Percentiles rank a stretch among this genome's conserved stretches.
Evolutionary conservation across 805 yeast genomes (phyloP).

Genomic region (Metschnikowia lunata): DNA sequence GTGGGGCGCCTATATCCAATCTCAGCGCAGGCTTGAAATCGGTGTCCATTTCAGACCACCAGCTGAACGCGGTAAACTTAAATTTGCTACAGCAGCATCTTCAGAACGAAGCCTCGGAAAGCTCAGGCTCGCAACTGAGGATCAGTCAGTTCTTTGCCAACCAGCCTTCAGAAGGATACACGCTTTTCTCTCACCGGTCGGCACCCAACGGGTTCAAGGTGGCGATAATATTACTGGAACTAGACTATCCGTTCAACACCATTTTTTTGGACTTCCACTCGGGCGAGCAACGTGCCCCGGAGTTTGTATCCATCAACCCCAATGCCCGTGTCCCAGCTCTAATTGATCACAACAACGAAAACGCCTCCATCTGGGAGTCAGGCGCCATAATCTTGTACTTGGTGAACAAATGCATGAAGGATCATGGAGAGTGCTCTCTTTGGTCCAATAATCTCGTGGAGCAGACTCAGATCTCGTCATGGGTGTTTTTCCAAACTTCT

Average conservation of each 20-base stretch:
- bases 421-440: constrained; percentile 63
- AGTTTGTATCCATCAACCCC: constrained; percentile 89
- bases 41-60: constrained; percentile 40
- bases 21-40: constrained; percentile 44
- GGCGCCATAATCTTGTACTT: constrained; percentile 87
- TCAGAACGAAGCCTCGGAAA: constrained; percentile 35
- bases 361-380: constrained; percentile 87
- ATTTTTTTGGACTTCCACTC: constrained; percentile 79
- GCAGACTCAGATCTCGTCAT: constrained; percentile 77
- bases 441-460: constrained; percentile 78
- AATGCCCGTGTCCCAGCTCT: constrained; percentile 94
- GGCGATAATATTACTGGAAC: constrained; percentile 82
- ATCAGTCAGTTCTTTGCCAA: constrained; percentile 68
- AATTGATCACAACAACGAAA: constrained; percentile 79
- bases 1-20: constrained; percentile 34
- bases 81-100: constrained; percentile 43
- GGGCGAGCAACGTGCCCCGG: constrained; percentile 92
- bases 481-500: constrained; percentile 93
- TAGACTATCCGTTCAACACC: constrained; percentile 74
- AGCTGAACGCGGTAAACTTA: constrained; percentile 39
- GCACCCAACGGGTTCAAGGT: constrained; percentile 97
- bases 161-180: constrained; percentile 77
- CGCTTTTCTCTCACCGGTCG: constrained; percentile 75
- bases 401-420: constrained; percentile 62
- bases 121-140: constrained; percentile 46